phyloP scores from a whole-genome alignment of 768 basidiomycete genomes.

The Auricularia heimuer region DNA sequence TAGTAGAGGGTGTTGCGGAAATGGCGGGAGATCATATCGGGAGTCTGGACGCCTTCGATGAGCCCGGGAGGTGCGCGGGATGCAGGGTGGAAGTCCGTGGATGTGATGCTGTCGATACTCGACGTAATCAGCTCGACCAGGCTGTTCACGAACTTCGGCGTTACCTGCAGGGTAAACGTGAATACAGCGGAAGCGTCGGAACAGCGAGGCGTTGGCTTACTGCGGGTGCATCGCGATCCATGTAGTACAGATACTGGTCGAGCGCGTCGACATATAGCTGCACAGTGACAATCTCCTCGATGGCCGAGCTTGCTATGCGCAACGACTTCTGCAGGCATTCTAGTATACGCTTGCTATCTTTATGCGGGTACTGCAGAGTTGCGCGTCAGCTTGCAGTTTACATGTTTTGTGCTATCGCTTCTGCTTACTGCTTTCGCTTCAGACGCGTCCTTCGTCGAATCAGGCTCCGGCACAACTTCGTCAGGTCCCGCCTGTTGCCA shows the following conservation, averaged over 20 bases:
- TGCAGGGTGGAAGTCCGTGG: slow-evolving; percentile 79
- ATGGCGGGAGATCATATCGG: slow-evolving; percentile 89
- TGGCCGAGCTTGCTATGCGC: slow-evolving; percentile 90
- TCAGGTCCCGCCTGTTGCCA: slow-evolving; percentile 70
- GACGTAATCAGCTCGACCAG: slow-evolving; percentile 92
- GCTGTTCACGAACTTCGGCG: slow-evolving; percentile 93
- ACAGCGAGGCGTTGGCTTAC: slow-evolving; percentile 34
- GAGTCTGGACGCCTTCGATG: slow-evolving; percentile 85
- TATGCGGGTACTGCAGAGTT: slow-evolving; percentile 56
- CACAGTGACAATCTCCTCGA: slow-evolving; percentile 93
- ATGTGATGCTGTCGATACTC: slow-evolving; percentile 84
- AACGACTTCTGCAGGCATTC: slow-evolving; percentile 97
- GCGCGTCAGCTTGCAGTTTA: neutral
- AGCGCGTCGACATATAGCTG: slow-evolving; percentile 95
- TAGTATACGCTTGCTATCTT: slow-evolving; percentile 93
- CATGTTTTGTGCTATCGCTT: neutral
- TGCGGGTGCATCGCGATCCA: slow-evolving; percentile 85
- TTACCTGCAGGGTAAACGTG: slow-evolving; percentile 42
- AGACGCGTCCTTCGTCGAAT: slow-evolving; percentile 22
- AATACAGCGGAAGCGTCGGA: no score
- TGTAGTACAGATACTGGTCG: slow-evolving; percentile 92
- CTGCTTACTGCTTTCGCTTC: slow-evolving; percentile 52
- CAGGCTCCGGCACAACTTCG: slow-evolving; percentile 17
- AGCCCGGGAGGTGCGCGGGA: slow-evolving; percentile 81
- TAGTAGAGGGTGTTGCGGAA: slow-evolving; percentile 84